Conservation (phyloP, 768 basidiomycete species). For the Naganishia antarctica region DNA sequence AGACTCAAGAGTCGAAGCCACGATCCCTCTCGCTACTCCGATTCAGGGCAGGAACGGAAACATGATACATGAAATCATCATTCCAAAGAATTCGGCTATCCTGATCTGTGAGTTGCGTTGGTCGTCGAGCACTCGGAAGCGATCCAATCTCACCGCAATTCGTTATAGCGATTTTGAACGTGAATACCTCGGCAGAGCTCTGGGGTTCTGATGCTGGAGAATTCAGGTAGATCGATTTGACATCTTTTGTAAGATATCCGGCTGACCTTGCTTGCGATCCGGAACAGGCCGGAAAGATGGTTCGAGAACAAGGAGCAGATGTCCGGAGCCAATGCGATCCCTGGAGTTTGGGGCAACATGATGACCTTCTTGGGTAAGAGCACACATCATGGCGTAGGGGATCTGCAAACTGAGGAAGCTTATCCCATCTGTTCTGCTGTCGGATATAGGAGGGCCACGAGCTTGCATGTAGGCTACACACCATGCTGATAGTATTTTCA, state of each 20-base stretch:
- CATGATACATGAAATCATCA: constrained; percentile 39
- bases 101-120: constrained; percentile 41
- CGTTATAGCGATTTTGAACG: constrained; percentile 41
- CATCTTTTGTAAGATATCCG: constrained; percentile 11
- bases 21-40: constrained; percentile 41
- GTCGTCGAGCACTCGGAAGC: neutral
- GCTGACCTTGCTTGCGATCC: neutral
- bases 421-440: neutral
- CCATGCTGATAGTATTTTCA: no score
- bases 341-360: constrained; percentile 48
- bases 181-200: constrained; percentile 40
- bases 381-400: no score
- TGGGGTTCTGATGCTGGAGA: constrained; percentile 45
- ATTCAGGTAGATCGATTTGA: constrained; percentile 38
- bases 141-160: no score
- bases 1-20: constrained; percentile 29
- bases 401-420: neutral
- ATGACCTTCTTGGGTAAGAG: constrained; percentile 42
- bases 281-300: constrained; percentile 31
- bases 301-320: constrained; percentile 23
- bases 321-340: constrained; percentile 24
- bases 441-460: constrained; percentile 41
- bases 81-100: constrained; percentile 41
- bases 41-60: constrained; percentile 41
- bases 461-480: constrained; percentile 37